Conservation (phyloP, 169 alveolate species). For the Cryptosporidium bovis region DNA sequence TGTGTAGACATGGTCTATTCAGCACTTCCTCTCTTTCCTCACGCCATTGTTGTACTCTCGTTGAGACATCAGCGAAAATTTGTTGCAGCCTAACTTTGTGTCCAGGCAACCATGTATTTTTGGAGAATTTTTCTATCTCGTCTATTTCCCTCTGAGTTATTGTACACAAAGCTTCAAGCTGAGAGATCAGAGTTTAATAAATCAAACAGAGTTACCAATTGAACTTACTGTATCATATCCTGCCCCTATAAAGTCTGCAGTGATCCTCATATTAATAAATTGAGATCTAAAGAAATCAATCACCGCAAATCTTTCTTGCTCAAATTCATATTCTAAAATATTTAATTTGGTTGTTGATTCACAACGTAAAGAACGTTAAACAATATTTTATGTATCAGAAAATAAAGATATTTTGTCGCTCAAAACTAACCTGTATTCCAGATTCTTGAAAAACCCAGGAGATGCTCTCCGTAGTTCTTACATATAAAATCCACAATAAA, state of each 20-base stretch:
- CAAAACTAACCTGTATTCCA: conserved; percentile 60
- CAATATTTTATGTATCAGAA: not conserved
- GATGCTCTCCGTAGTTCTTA: conserved; percentile 69
- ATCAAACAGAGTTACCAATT: not conserved
- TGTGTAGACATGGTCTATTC: conserved; percentile 53
- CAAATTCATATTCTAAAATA: conserved; percentile 58
- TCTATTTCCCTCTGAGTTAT: conserved; percentile 47
- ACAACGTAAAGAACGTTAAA: not conserved
- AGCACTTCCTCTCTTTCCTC: conserved; percentile 54
- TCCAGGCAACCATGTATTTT: conserved; percentile 67
- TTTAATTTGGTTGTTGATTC: not conserved
- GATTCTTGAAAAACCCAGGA: conserved; percentile 51
- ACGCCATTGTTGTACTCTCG: conserved; percentile 71
- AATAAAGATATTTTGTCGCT: not conserved
- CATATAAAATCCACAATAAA: conserved; percentile 72
- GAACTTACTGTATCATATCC: conserved; percentile 66
- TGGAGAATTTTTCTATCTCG: conserved; percentile 54
- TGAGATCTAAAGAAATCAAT: conserved; percentile 72
- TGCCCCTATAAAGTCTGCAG: conserved; percentile 58
- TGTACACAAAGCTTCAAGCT: conserved; percentile 72
- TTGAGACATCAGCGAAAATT: conserved; percentile 48
- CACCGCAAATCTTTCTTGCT: conserved; percentile 72
- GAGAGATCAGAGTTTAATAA: not conserved
- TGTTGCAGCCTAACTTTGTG: conserved; percentile 72
- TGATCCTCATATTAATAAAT: conserved; percentile 42